A percentile compares a stretch with the other conserved stretches of the same genome.
phyloP scores from a whole-genome alignment of 169 alveolate genomes.

The Prorocentrum cordatum region DNA sequence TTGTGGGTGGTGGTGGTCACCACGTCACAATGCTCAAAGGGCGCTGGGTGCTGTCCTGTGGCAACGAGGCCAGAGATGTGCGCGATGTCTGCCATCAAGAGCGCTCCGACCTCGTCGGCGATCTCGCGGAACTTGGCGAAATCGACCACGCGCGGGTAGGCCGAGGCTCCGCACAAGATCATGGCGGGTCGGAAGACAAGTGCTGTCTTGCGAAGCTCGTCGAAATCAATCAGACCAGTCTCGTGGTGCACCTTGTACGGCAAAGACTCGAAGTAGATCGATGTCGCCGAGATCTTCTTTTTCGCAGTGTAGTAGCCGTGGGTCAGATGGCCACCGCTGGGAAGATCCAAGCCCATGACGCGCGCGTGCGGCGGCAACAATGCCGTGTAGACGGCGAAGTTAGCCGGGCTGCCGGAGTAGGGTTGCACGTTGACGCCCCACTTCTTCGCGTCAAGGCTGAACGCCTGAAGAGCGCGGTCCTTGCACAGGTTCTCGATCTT shows the following conservation, averaged over 20 bases:
- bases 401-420: slow-evolving; percentile 93
- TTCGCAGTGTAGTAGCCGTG: slow-evolving; percentile 71
- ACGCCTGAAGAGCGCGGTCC: slow-evolving; percentile 89
- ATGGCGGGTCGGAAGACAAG: slow-evolving; percentile 76
- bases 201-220: slow-evolving; percentile 79
- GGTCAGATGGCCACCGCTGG: slow-evolving; percentile 92
- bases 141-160: slow-evolving; percentile 76
- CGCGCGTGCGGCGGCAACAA: background rate
- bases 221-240: slow-evolving; percentile 84
- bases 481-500: slow-evolving; percentile 82
- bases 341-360: slow-evolving; percentile 91
- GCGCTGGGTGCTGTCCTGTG: slow-evolving; percentile 84
- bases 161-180: slow-evolving; percentile 78
- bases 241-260: slow-evolving; percentile 82
- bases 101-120: slow-evolving; percentile 93
- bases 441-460: slow-evolving; percentile 79
- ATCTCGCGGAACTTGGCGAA: slow-evolving; percentile 78
- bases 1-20: slow-evolving; percentile 94
- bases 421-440: slow-evolving; percentile 99
- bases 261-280: slow-evolving; percentile 88
- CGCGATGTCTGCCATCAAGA: slow-evolving; percentile 94
- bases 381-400: slow-evolving; percentile 89
- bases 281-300: slow-evolving; percentile 89
- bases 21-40: slow-evolving; percentile 80
- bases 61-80: slow-evolving; percentile 93